Conservation (phyloP, 2,329 filamentous ascomycete species). For the Colletotrichum sp. region DNA sequence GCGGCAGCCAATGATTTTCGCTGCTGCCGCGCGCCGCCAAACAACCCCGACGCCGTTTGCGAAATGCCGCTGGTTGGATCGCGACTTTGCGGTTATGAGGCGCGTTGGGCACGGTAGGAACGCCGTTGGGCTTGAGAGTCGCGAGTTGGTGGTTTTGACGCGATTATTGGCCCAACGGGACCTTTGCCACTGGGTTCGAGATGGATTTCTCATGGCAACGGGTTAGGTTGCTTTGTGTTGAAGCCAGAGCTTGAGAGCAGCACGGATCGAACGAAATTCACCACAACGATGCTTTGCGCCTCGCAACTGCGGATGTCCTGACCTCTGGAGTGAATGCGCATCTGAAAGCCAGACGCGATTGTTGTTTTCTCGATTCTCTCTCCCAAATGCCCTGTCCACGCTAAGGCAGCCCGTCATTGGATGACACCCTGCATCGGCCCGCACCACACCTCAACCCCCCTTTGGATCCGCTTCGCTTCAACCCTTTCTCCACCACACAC, state of each 20-base stretch:
- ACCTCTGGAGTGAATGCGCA: not conserved
- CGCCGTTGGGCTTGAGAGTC: not conserved
- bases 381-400: not conserved
- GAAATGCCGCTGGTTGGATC: not conserved
- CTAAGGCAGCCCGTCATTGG: not conserved
- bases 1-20: constrained; percentile 9
- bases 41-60: not conserved
- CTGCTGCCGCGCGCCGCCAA: constrained; percentile 1
- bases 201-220: not conserved
- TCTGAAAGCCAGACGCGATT: not conserved
- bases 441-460: not conserved
- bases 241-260: not conserved
- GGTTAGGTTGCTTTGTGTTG: not conserved
- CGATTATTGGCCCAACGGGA: not conserved
- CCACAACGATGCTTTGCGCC: not conserved
- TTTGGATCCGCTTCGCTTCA: not conserved
- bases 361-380: not conserved
- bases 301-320: not conserved
- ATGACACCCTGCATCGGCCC: not conserved
- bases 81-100: not conserved
- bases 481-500: not conserved
- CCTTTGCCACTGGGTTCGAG: not conserved
- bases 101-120: not conserved
- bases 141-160: not conserved
- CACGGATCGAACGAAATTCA: rapidly evolving